phyloP scores from a whole-genome alignment of 148 eudicot species.

The Heliamphora exappendiculata region DNA sequence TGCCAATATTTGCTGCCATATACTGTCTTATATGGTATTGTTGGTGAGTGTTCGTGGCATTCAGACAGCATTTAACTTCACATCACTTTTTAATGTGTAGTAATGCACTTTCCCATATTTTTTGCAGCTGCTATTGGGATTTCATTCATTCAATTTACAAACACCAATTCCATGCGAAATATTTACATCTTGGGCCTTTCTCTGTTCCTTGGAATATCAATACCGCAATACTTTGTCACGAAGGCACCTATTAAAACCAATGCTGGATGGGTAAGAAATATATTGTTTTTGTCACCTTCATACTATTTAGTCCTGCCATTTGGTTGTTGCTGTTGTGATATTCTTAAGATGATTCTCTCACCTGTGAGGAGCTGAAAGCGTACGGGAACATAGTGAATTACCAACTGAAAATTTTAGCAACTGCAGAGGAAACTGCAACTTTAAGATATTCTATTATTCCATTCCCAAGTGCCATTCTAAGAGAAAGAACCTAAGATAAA shows the following conservation, averaged over 20 bases:
- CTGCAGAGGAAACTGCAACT: not conserved
- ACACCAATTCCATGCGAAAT: constrained; percentile 80
- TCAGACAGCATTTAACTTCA: not conserved
- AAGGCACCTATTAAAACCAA: constrained; percentile 67
- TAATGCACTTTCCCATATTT: not conserved
- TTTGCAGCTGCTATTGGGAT: constrained; percentile 76
- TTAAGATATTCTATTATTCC: not conserved
- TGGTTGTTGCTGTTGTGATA: not conserved
- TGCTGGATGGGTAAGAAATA: constrained; percentile 72
- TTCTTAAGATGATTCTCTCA: not conserved
- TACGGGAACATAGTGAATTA: not conserved
- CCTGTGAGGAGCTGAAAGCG: not conserved
- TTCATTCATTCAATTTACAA: constrained; percentile 72
- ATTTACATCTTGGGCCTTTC: constrained; percentile 76
- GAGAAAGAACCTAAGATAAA: not conserved
- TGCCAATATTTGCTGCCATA: constrained; percentile 88
- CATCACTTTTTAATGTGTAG: not conserved
- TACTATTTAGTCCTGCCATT: not conserved
- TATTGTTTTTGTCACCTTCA: not conserved
- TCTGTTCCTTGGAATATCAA: constrained; percentile 84
- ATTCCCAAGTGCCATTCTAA: not conserved
- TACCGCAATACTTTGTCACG: constrained; percentile 74
- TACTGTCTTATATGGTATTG: constrained; percentile 83
- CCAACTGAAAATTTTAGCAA: not conserved
- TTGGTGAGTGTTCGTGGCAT: constrained; percentile 44